Conservation (phyloP, 2,329 filamentous ascomycete genomes). For the Microdochium nivale region DNA sequence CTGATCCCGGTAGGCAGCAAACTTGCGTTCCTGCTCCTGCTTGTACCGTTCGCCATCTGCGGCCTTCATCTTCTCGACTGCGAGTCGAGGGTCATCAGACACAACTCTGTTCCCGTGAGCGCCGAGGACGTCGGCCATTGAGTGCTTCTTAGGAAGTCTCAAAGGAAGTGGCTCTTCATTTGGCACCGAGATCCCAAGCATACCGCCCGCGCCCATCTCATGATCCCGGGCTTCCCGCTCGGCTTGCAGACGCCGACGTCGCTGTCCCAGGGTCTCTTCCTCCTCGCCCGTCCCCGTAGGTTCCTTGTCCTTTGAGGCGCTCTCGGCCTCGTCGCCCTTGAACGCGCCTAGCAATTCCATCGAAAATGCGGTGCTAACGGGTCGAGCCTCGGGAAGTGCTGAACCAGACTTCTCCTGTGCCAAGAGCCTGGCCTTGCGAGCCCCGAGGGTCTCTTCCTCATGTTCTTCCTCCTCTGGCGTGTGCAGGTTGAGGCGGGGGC, state of each 20-base stretch:
- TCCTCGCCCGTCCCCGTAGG: constrained; percentile 34
- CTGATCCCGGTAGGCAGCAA: constrained; percentile 38
- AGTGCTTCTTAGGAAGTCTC: constrained; percentile 32
- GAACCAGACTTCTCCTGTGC: constrained; percentile 30
- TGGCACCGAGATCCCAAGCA: constrained; percentile 14
- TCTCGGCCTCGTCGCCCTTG: constrained; percentile 26
- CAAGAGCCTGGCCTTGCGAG: constrained; percentile 57
- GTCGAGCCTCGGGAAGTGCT: constrained; percentile 28
- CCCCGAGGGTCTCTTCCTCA: constrained; percentile 58
- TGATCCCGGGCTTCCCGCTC: constrained; percentile 55
- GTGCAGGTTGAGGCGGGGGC: constrained; percentile 19
- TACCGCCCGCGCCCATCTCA: constrained; percentile 34
- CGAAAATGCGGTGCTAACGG: constrained; percentile 59
- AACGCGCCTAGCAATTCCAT: constrained; percentile 55
- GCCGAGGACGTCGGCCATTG: constrained; percentile 49
- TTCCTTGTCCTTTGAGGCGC: constrained; percentile 19
- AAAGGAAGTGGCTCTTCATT: constrained; percentile 26
- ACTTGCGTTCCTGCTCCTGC: constrained; percentile 35
- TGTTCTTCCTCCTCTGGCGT: constrained; percentile 38
- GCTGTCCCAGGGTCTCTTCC: constrained; percentile 73
- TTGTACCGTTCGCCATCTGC: constrained; percentile 31
- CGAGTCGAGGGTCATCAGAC: constrained; percentile 31
- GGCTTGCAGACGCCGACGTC: constrained; percentile 64
- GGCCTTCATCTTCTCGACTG: constrained; percentile 29
- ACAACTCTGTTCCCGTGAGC: constrained; percentile 26